Evolutionary conservation across 2,329 filamentous ascomycete genomes (phyloP).

Genomic region (Dendryphion nanum): DNA sequence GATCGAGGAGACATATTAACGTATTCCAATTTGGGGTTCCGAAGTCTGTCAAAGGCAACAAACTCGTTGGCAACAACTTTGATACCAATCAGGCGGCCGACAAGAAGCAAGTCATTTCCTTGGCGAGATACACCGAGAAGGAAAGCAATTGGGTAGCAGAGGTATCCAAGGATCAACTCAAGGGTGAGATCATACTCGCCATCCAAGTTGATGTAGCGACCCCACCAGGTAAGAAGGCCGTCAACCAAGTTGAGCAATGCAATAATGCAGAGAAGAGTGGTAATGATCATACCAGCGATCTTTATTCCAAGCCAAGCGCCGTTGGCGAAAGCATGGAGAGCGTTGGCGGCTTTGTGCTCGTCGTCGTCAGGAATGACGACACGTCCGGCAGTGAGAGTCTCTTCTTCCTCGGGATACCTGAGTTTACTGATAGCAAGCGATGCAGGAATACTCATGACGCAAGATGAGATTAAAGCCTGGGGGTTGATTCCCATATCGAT

Average conservation of each 20-base stretch:
- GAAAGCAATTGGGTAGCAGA: constrained; percentile 77
- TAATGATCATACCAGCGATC: constrained; percentile 79
- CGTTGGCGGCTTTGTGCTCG: constrained; percentile 73
- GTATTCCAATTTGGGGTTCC: constrained; percentile 52
- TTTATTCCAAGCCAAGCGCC: constrained; percentile 84
- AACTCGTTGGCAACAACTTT: constrained; percentile 89
- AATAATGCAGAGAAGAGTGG: constrained; percentile 80
- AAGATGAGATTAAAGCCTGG: constrained; percentile 83
- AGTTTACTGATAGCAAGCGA: constrained; percentile 87
- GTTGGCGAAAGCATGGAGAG: constrained; percentile 80
- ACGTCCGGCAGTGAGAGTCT: constrained; percentile 77
- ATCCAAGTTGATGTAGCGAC: constrained; percentile 71
- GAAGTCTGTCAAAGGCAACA: constrained; percentile 65
- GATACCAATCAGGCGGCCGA: constrained; percentile 75
- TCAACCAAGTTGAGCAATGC: constrained; percentile 72
- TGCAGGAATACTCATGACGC: constrained; percentile 93
- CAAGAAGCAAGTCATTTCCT: constrained; percentile 62
- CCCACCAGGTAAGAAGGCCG: constrained; percentile 80
- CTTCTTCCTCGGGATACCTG: constrained; percentile 83
- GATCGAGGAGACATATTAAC: constrained; percentile 65
- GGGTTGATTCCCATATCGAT: constrained; percentile 80
- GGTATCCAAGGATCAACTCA: constrained; percentile 72
- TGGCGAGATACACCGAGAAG: constrained; percentile 72
- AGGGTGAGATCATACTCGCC: constrained; percentile 67
- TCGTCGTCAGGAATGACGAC: constrained; percentile 79